Percentiles rank a stretch among this genome's conserved stretches.
Conservation (phyloP, 169 alveolate genomes). For the Plasmodium berghei region DNA sequence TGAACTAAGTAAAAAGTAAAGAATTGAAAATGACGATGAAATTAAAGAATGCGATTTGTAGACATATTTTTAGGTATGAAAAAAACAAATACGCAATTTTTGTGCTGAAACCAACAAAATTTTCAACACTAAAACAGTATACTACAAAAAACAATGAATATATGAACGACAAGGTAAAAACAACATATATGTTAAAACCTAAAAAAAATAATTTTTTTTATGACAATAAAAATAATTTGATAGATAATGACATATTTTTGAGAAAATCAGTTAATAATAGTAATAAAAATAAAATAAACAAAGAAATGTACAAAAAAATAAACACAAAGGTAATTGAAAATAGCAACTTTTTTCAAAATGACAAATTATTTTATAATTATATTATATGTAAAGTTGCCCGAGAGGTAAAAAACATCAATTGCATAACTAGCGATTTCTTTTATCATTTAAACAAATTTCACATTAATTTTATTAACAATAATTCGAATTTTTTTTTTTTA, state of each 20-base stretch:
- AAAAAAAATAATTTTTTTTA: neutral
- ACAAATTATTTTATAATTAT: slow-evolving; percentile 36
- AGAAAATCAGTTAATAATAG: neutral
- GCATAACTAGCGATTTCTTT: slow-evolving; percentile 46
- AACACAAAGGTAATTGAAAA: neutral
- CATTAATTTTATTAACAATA: slow-evolving; percentile 15
- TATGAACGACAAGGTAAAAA: no score
- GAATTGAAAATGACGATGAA: no score
- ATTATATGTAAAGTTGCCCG: slow-evolving; percentile 8
- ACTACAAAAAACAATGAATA: no score
- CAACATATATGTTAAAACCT: neutral
- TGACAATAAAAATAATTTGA: neutral
- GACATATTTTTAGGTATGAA: no score
- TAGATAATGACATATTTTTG: neutral
- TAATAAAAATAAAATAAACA: neutral
- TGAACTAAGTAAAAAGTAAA: no score
- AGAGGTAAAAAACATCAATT: slow-evolving; percentile 1
- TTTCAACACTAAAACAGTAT: no score
- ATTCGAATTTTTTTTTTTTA: slow-evolving; percentile 20
- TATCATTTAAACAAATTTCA: slow-evolving; percentile 58
- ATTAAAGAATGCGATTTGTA: no score
- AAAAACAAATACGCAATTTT: no score
- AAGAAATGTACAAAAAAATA: neutral
- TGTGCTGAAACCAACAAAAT: no score
- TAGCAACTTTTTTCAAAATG: slow-evolving; percentile 27